These are phyloP conservation scores for Coriolopsis trogii DNA, from an alignment of 1,284 basidiomycete species.

Conservation along the genomic window DNA sequence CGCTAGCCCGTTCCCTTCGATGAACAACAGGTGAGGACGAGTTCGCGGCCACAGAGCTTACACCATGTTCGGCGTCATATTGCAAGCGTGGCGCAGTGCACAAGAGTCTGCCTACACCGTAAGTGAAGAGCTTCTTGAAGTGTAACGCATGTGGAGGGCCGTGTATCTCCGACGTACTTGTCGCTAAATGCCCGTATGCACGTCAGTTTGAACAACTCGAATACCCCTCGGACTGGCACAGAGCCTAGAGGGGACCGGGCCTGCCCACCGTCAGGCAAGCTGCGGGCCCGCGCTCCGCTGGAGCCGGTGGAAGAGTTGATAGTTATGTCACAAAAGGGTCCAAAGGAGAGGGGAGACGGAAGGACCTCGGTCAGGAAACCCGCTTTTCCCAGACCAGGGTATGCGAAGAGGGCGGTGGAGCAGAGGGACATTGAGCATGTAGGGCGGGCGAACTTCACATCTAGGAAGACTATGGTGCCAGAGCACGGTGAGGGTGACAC, in stretches of 20 bases:
- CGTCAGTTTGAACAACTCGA: too few relatives aligned
- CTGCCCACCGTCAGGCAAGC: slow-evolving; percentile 6
- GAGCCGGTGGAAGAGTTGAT: slow-evolving; percentile 20
- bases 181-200: background rate
- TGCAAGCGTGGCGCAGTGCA: background rate
- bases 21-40: too few relatives aligned
- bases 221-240: too few relatives aligned
- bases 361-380: slow-evolving; percentile 17
- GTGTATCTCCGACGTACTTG: slow-evolving; percentile 14
- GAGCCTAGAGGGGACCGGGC: background rate
- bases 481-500: background rate
- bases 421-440: slow-evolving; percentile 7
- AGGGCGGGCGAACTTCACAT: slow-evolving; percentile 3
- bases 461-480: background rate
- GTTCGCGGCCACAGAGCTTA: slow-evolving; percentile 1
- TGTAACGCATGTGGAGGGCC: slow-evolving; percentile 10
- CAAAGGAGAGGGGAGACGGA: slow-evolving; percentile 16
- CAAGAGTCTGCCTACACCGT: too few relatives aligned
- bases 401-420: slow-evolving; percentile 14
- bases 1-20: too few relatives aligned
- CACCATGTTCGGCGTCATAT: too few relatives aligned
- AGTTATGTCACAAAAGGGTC: slow-evolving; percentile 19
- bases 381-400: slow-evolving; percentile 12
- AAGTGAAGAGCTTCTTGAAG: background rate
- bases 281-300: slow-evolving; percentile 27